Conservation (phyloP, 768 basidiomycete species). For the Tulasnella sp. region DNA sequence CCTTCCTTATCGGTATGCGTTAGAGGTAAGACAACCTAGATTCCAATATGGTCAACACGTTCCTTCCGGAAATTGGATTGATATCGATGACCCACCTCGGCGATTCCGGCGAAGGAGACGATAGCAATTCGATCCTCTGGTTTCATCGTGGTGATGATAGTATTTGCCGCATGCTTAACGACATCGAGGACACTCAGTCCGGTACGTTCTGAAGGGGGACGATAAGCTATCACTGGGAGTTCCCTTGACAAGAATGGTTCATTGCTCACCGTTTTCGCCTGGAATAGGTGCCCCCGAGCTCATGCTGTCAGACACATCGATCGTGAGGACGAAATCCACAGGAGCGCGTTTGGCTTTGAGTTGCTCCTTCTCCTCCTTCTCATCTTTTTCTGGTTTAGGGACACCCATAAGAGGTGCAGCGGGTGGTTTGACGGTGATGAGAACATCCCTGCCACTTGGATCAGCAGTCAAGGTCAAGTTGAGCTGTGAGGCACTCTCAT, state of each 20-base stretch:
- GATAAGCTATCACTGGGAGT: too few species aligned
- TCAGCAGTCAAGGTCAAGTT: not conserved
- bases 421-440: constrained; percentile 7
- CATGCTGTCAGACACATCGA: constrained; percentile 22
- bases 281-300: constrained; percentile 11
- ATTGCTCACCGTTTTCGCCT: constrained; percentile 14
- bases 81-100: not conserved
- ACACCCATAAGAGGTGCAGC: not conserved
- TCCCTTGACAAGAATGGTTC: not conserved
- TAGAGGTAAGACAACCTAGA: too few species aligned
- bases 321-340: constrained; percentile 21
- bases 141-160: constrained; percentile 19
- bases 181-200: not conserved
- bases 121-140: constrained; percentile 19
- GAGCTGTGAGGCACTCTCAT: not conserved
- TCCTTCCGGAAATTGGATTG: too few species aligned
- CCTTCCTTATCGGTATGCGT: not conserved
- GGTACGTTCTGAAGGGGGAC: too few species aligned
- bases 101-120: constrained; percentile 17
- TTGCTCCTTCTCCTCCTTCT: not conserved
- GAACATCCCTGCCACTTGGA: not conserved
- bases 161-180: constrained; percentile 21
- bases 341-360: constrained; percentile 13
- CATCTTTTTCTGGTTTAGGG: not conserved
- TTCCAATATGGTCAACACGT: too few species aligned